A percentile compares a stretch with the other conserved stretches of the same genome.
These are phyloP conservation scores for Cudoniella acicularis DNA, from an alignment of 495 filamentous ascomycete genomes.

Conservation along the genomic window DNA sequence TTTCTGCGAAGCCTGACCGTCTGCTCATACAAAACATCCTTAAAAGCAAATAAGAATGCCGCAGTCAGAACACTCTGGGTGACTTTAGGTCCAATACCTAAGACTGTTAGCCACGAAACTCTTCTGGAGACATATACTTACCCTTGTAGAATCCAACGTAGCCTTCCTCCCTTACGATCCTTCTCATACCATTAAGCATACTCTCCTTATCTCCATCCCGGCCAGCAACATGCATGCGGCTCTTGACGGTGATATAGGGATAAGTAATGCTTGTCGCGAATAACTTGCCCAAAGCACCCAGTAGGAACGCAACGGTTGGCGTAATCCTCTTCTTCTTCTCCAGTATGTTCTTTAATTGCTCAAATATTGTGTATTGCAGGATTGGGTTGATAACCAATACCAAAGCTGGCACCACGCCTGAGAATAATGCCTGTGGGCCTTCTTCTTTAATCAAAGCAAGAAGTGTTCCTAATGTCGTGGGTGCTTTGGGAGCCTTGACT, in stretches of 20 bases:
- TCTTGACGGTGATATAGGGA: slow-evolving; percentile 98
- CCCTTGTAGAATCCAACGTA: slow-evolving; percentile 89
- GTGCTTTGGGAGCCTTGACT: slow-evolving; percentile 37
- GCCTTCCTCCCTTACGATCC: slow-evolving; percentile 83
- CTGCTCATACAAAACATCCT: slow-evolving; percentile 70
- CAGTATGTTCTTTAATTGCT: slow-evolving; percentile 77
- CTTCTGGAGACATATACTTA: slow-evolving; percentile 38
- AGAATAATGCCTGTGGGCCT: slow-evolving; percentile 78
- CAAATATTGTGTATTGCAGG: slow-evolving; percentile 96
- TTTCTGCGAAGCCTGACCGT: slow-evolving; percentile 43
- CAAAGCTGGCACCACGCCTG: slow-evolving; percentile 87
- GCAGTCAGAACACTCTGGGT: slow-evolving; percentile 95
- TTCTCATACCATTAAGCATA: slow-evolving; percentile 67
- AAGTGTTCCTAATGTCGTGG: slow-evolving; percentile 76
- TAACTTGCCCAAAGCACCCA: slow-evolving; percentile 92
- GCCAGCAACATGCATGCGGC: slow-evolving; percentile 86
- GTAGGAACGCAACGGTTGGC: slow-evolving; percentile 80
- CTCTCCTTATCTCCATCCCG: slow-evolving; percentile 63
- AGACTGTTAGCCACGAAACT: slow-evolving; percentile 21
- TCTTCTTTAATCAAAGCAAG: slow-evolving; percentile 72
- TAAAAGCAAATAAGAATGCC: slow-evolving; percentile 96
- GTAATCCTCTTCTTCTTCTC: slow-evolving; percentile 59
- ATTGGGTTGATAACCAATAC: slow-evolving; percentile 97
- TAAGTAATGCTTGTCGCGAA: slow-evolving; percentile 92
- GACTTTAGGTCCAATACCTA: slow-evolving; percentile 91